Base-by-base conservation (phyloP, 495 filamentous ascomycete genomes). In the Peziza echinospora region DNA sequence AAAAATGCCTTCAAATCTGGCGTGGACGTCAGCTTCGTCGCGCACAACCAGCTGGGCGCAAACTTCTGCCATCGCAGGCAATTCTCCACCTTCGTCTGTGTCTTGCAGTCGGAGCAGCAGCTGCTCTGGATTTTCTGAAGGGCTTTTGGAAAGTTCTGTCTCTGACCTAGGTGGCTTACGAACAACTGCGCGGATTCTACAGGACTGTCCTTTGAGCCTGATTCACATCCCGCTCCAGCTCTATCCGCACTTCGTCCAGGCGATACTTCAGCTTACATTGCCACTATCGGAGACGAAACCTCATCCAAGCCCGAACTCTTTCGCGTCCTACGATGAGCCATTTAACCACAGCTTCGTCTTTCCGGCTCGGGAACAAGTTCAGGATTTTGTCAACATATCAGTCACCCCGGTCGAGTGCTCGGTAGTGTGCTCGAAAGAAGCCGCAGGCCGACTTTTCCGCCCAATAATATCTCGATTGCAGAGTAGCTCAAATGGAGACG, bases 401-500 rank as follows among this genome's bases (percentile, higher is more conserved):
- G 71, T 97, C 53, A 96, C 86, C 0, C 83, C 86, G 0, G 73
- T 89, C 24, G 89, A 94, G 62, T 93, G 86, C 65, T 93, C 84
- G 3, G 71, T 97, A 34, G 84, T 89, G 43, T 96, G 89, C 62
- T 77, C 84, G 25, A 71, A 71, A 49, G 67, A 69, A 26, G 75
- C 82, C 62, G 77, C 80, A 11, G 63, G 73, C 42, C 70, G 70
- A 48, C 72, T 89, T 44, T 93, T 96, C 55, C 62, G 70, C 30
- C 82, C 84, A 3, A 65, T 77, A 39, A 70, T 84, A 55, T 63
- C 65, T 44, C 67, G 63, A 6, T 61, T 68, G 11, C 72, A 65
- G 8, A 54, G 49, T 17, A 64, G 61, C 37, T 37, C 64, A 58
- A 63, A 66, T 21, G 70, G 67, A 46, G 62, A 68, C 9, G 73